phyloP scores from a whole-genome alignment of 169 alveolate species.

The Plasmodium vinckei region DNA sequence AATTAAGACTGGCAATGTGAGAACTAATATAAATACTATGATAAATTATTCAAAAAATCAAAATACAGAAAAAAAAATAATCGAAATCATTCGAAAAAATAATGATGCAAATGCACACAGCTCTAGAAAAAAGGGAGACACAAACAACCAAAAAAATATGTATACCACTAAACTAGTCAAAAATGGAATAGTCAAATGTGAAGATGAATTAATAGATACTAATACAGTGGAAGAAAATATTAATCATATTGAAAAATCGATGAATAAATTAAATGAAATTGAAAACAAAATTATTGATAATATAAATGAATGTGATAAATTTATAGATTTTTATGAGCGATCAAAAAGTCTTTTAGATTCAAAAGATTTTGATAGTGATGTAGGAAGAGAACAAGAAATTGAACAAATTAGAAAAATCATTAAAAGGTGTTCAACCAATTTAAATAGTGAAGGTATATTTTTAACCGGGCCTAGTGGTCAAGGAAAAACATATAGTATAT shows the following conservation, averaged over 20 bases:
- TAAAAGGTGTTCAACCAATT: constrained; percentile 44
- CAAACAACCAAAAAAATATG: constrained; percentile 1
- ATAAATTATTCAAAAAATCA: constrained; percentile 14
- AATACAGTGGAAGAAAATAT: constrained; percentile 39
- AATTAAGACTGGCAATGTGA: neutral
- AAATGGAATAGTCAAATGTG: constrained; percentile 20
- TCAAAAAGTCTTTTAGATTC: constrained; percentile 60
- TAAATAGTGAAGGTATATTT: constrained; percentile 52
- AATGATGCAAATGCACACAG: neutral
- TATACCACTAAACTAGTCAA: neutral
- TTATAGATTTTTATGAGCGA: constrained; percentile 65
- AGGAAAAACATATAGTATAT: constrained; percentile 70
- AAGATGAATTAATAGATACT: constrained; percentile 21
- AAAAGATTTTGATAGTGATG: constrained; percentile 68
- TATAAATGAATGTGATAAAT: constrained; percentile 58
- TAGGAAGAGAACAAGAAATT: constrained; percentile 65
- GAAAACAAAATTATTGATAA: constrained; percentile 50
- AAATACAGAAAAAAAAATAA: neutral
- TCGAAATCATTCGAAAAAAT: neutral
- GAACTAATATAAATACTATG: neutral
- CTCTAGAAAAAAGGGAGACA: neutral
- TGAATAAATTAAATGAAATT: constrained; percentile 56
- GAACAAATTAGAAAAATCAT: constrained; percentile 47
- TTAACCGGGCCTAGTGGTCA: constrained; percentile 71
- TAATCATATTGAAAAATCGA: constrained; percentile 39